These are phyloP conservation scores for Psilocybe cubensis DNA, from an alignment of 768 basidiomycete species.

Conservation along the genomic window DNA sequence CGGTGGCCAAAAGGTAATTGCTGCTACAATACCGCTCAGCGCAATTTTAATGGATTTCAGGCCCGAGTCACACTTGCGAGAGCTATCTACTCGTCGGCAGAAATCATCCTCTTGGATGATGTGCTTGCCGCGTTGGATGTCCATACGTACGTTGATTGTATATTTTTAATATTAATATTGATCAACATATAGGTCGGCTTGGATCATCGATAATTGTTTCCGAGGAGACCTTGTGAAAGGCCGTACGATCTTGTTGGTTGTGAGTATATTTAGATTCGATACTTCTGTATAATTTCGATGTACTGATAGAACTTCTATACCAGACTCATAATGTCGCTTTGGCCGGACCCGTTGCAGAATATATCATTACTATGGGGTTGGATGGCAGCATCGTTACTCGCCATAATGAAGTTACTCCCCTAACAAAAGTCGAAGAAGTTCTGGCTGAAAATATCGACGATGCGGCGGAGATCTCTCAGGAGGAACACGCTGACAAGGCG, in stretches of 20 bases:
- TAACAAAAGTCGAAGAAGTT: constrained; percentile 34
- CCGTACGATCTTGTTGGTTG: constrained; percentile 82
- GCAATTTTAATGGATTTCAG: constrained; percentile 37
- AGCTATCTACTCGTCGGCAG: constrained; percentile 51
- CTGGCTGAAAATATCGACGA: constrained; percentile 16
- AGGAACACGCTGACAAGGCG: background rate
- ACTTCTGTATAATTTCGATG: background rate
- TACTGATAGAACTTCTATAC: background rate
- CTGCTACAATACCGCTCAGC: constrained; percentile 15
- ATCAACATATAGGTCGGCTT: constrained; percentile 9
- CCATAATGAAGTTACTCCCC: constrained; percentile 43
- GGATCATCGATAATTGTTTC: constrained; percentile 71
- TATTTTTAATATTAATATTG: background rate
- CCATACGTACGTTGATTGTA: constrained; percentile 39
- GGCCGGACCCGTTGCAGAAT: constrained; percentile 51
- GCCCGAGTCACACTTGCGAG: constrained; percentile 50
- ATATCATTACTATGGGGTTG: constrained; percentile 52
- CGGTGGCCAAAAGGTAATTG: constrained; percentile 47
- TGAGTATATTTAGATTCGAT: constrained; percentile 23
- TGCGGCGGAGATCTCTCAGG: constrained; percentile 10
- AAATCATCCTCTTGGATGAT: constrained; percentile 76
- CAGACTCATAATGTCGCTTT: constrained; percentile 54
- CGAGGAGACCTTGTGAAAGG: constrained; percentile 72
- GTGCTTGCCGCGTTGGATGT: constrained; percentile 65
- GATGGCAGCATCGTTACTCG: constrained; percentile 52